phyloP scores from a whole-genome alignment of 257 asterid genomes.

The Misopates orontium region DNA sequence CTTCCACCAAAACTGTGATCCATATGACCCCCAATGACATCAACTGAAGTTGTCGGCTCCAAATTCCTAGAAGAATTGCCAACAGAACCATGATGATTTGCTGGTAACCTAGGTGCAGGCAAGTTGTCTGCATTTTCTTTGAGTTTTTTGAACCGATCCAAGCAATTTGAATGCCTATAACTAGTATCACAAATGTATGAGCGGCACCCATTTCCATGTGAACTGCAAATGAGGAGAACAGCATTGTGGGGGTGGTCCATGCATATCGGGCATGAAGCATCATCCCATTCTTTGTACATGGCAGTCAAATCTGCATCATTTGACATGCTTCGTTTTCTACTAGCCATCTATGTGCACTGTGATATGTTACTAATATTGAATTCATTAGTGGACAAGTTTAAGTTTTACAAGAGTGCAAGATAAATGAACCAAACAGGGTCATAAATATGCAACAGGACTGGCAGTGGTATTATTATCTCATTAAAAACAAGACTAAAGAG shows the following conservation, averaged over 20 bases:
- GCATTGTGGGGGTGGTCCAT: conserved; percentile 90
- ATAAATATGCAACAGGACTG: neutral
- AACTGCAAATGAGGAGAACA: conserved; percentile 86
- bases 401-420: conserved; percentile 15
- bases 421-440: conserved; percentile 12
- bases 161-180: conserved; percentile 85
- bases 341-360: conserved; percentile 89
- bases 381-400: conserved; percentile 37
- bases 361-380: conserved; percentile 56
- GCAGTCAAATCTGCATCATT: conserved; percentile 65
- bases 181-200: conserved; percentile 94
- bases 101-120: conserved; percentile 22
- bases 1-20: conserved; percentile 12
- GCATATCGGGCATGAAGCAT: conserved; percentile 87
- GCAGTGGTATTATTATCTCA: neutral
- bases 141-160: conserved; percentile 82
- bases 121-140: conserved; percentile 43
- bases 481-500: neutral
- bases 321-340: conserved; percentile 87
- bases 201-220: conserved; percentile 84
- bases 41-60: conserved; percentile 32
- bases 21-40: conserved; percentile 23
- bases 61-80: conserved; percentile 19
- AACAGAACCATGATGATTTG: conserved; percentile 9
- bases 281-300: conserved; percentile 88